These are phyloP conservation scores for Pelargonium citronellum DNA, from an alignment of 441 rosid species.

Conservation along the genomic window DNA sequence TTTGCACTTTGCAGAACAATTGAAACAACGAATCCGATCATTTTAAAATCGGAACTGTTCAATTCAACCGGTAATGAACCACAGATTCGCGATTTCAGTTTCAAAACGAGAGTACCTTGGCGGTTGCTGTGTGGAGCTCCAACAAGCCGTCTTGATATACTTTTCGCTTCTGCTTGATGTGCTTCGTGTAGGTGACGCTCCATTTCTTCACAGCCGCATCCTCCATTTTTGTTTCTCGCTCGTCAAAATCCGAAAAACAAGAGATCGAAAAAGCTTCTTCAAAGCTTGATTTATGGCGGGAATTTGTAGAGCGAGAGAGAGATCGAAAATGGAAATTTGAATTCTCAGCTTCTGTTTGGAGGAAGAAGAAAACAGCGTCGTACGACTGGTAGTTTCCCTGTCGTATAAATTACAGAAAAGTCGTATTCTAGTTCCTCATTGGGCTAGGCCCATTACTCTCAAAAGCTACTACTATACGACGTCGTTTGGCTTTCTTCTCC, in stretches of 20 bases:
- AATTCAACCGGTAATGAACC: neutral
- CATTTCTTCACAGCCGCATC: constrained; percentile 47
- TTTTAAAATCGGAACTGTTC: neutral
- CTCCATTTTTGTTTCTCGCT: constrained; percentile 25
- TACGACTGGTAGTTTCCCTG: too few relatives aligned
- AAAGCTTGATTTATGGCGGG: constrained; percentile 3
- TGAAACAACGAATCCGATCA: neutral
- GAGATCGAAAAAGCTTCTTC: neutral
- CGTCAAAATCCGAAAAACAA: neutral
- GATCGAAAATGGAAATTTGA: neutral
- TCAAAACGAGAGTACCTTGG: constrained; percentile 36
- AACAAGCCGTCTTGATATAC: constrained; percentile 76
- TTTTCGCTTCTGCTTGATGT: constrained; percentile 74
- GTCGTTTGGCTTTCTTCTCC: neutral
- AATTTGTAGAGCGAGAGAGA: neutral
- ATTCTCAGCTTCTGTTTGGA: neutral
- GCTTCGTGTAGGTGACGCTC: constrained; percentile 74
- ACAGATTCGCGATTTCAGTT: neutral
- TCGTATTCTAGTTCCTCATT: neutral
- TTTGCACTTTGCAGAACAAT: neutral
- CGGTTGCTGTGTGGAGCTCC: constrained; percentile 38
- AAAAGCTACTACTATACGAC: neutral
- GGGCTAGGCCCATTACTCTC: neutral
- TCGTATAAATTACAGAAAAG: too few relatives aligned
- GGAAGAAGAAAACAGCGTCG: neutral